Base-by-base conservation (phyloP, 305 asterid genomes). In the Solanum chacoense region DNA sequence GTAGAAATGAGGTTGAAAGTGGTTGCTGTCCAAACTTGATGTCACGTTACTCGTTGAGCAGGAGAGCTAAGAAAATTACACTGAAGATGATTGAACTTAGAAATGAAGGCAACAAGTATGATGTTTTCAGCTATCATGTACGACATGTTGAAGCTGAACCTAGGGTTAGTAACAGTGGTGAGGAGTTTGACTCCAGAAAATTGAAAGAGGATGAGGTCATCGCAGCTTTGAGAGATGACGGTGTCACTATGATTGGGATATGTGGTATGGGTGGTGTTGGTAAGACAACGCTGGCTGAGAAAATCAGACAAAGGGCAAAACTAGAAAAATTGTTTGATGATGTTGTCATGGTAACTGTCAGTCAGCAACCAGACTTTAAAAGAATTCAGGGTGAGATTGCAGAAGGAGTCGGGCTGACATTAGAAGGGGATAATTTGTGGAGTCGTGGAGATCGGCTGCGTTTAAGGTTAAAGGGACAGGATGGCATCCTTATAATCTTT, bases 321-420 rank as follows among this genome's bases (percentile, higher is more conserved):
- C 79, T 31, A 73, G 37, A 31, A 31, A 36, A 50, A 3, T 8
- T 88, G 8, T 92, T 88, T 37, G 87, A 88, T 34, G 92, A 91
- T 40, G 83, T 80, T 18, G 90, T 87, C 40, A 88, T 65, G 74
- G 90, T 22, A 18, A 67, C 74, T 10, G 90, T 90, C 20, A 50
- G 91, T 76, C 92, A 89, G 59, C 32, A 76, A 0, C 74, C 12
- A 28, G 88, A 91, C 13, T 16, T 8, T 12, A 14, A 2, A 3
- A 88, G 74, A 73, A 87, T 93, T 65, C 94, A 93, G 71, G 67
- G 6, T 14, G 89, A 90, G 80, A 87, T 91, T 24, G 92, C 91
- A 35, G 88, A 84, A n/a, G 73, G 5, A 10, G 76, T 93, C 36
- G 92, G 88, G 28, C 83, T 89, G 31, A 50, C 73, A 18, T 22